Evolutionary conservation across 495 filamentous ascomycete species (phyloP).

Genomic region (Glutinoglossum americanum): DNA sequence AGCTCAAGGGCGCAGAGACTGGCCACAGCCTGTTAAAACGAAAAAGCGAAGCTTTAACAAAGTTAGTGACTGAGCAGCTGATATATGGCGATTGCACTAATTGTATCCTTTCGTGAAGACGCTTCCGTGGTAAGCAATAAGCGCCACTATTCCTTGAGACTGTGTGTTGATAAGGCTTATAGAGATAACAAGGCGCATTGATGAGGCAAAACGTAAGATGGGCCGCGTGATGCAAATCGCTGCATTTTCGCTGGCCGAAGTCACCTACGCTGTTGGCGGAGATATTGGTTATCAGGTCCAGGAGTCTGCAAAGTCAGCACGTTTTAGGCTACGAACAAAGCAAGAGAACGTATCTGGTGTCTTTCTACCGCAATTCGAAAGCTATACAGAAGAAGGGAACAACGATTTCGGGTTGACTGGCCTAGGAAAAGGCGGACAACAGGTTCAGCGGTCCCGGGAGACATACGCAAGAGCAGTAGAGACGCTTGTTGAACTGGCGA

Average conservation of each 20-base stretch:
- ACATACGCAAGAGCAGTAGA: conserved; percentile 96
- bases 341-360: conserved; percentile 99
- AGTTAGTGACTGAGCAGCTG: conserved; percentile 26
- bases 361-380: conserved; percentile 80
- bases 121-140: background rate
- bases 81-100: conserved; percentile 20
- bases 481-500: conserved; percentile 88
- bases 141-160: background rate
- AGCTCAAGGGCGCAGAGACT: conserved; percentile 90
- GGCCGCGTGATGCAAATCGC: conserved; percentile 98
- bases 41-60: conserved; percentile 85
- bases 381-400: conserved; percentile 61
- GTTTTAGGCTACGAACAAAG: conserved; percentile 78
- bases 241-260: conserved; percentile 91
- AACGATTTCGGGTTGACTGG: conserved; percentile 95
- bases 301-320: conserved; percentile 78
- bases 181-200: conserved; percentile 94
- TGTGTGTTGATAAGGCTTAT: background rate
- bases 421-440: conserved; percentile 89
- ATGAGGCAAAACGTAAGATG: conserved; percentile 99
- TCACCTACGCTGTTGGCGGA: conserved; percentile 90
- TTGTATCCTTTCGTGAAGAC: conserved; percentile 56
- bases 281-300: conserved; percentile 95
- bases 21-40: conserved; percentile 74
- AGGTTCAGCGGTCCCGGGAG: conserved; percentile 85